Conservation (phyloP, 2,329 filamentous ascomycete species). For the Paraphoma chrysanthemicola region DNA sequence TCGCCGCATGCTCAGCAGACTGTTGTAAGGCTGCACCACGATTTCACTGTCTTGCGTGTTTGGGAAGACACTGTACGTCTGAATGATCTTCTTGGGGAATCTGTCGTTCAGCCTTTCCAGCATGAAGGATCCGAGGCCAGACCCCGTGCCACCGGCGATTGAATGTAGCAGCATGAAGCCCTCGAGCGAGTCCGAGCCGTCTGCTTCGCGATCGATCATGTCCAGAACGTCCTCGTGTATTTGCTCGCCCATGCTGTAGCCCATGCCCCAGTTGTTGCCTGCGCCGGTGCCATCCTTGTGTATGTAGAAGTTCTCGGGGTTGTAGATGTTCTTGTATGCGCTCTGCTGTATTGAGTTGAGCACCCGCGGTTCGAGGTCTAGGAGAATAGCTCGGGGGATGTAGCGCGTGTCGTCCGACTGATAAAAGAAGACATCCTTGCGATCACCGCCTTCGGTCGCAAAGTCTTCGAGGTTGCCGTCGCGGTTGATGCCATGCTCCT, state of each 20-base stretch:
- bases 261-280: constrained; percentile 98
- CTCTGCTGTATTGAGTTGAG: constrained; percentile 92
- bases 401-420: constrained; percentile 98
- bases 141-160: constrained; percentile 95
- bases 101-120: constrained; percentile 95
- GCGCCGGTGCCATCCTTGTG: constrained; percentile 93
- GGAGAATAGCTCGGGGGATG: constrained; percentile 92
- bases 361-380: constrained; percentile 92
- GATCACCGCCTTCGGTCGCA: constrained; percentile 94
- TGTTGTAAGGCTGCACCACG: constrained; percentile 98
- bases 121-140: constrained; percentile 92
- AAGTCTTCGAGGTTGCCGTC: constrained; percentile 98
- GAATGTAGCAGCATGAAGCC: constrained; percentile 99
- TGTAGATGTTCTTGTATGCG: constrained; percentile 98
- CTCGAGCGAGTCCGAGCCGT: constrained; percentile 96
- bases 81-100: constrained; percentile 98
- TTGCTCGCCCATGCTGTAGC: constrained; percentile 88
- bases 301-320: constrained; percentile 98
- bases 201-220: constrained; percentile 98
- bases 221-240: constrained; percentile 98
- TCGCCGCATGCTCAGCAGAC: constrained; percentile 86
- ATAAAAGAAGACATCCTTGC: constrained; percentile 99
- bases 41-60: constrained; percentile 91
- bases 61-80: constrained; percentile 98
- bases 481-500: constrained; percentile 96